Base-by-base conservation (phyloP, 2,329 filamentous ascomycete species). In the Periconia macrospinosa region DNA sequence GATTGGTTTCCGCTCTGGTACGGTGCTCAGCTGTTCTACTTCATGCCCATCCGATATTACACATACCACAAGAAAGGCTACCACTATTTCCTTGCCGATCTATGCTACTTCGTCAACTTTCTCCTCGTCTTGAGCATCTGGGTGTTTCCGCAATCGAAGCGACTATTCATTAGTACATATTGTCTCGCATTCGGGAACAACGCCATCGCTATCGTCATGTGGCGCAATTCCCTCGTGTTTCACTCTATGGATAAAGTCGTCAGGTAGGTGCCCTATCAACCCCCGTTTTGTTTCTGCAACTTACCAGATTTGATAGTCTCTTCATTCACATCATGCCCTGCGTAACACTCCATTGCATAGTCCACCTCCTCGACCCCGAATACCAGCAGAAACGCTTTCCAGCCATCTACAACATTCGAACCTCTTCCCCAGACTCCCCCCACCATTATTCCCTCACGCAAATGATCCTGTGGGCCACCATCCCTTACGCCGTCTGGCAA, bases 301-400 rank as follows among this genome's bases (percentile, higher is more conserved):
- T 19, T 30, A 46, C 8, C 27, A 68, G 47, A 67, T 43, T 1
- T 3, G 13, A 7, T 51, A 88, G 86, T 72, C 82, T 99, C n/a
- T 99, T 99, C 78, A 97, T 99, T 63, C 94, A 99, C 75, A 96
- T 99, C 67, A 99, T 99, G 93, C 94, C 94, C 1, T 96, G 92
- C 61, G 93, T 90, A 6, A 91, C 92, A 1, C 83, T 99, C 13
- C 94, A 99, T 75, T 95, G 91, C 69, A 82, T 99, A 14, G 90
- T 96, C 15, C 94, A 99, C 71, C 81, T 97, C 18, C 81, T 92
- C 13, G 76, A 88, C 0, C 75, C 83, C 1, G 84, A 86, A 19
- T 72, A 83, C 41, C 89, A 95, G 67, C 78, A 81, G 59, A 75
- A 79, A 23, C 85, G 87, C 18, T 97, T 96, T 70, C 92, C 93